These are phyloP conservation scores for Pittosporum tobira DNA, from an alignment of 129 eudicot species.

Conservation along the genomic window DNA sequence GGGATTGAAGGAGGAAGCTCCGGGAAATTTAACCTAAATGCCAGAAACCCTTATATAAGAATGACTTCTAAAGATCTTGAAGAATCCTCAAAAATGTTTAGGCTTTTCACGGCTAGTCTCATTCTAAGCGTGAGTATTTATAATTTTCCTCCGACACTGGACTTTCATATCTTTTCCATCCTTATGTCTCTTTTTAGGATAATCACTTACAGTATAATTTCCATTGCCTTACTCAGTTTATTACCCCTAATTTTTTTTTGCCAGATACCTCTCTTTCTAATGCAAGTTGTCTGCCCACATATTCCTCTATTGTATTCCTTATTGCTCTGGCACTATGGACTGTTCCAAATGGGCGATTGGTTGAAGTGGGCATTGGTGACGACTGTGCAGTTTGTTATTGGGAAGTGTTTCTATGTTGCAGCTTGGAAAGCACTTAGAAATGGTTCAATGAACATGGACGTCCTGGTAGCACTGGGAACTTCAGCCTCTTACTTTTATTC, in stretches of 20 bases:
- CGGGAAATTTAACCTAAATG: constrained; percentile 59
- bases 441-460: constrained; percentile 98
- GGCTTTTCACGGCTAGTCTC: constrained; percentile 70
- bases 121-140: constrained; percentile 79
- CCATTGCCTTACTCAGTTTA: constrained; percentile 1
- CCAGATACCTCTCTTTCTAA: constrained; percentile 83
- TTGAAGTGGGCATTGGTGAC: constrained; percentile 81
- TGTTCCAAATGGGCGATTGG: constrained; percentile 96
- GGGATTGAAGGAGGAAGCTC: constrained; percentile 61
- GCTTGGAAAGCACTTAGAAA: constrained; percentile 93
- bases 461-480: constrained; percentile 92
- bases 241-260: constrained; percentile 6
- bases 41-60: constrained; percentile 75
- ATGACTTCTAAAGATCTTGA: constrained; percentile 83
- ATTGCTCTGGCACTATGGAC: constrained; percentile 80
- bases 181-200: constrained; percentile 2
- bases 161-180: background rate
- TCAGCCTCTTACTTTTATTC: constrained; percentile 90
- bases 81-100: constrained; percentile 81
- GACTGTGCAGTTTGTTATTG: constrained; percentile 77
- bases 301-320: constrained; percentile 80
- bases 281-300: constrained; percentile 83
- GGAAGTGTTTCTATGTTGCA: constrained; percentile 90
- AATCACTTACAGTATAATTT: constrained; percentile 8
- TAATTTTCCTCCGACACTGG: background rate